Percentiles rank a stretch among this genome's conserved stretches.
Conservation (phyloP, 2,329 filamentous ascomycete genomes). For the Cladophialophora yegresii region DNA sequence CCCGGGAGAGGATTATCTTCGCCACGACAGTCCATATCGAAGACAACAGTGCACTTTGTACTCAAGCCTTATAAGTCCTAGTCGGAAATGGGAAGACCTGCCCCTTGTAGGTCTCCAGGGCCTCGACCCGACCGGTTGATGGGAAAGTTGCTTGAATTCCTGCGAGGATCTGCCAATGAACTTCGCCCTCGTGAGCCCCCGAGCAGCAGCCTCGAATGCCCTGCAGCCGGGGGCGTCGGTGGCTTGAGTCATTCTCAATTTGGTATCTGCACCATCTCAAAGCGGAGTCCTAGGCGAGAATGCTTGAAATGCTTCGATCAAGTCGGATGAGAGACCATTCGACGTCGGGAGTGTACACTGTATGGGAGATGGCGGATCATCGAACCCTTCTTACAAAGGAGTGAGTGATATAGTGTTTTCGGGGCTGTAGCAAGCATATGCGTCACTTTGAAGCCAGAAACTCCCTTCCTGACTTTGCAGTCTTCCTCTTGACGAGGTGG, state of each 20-base stretch:
- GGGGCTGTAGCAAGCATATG: not conserved
- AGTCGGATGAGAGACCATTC: not conserved
- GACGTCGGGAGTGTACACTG: not conserved
- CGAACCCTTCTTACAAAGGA: too few relatives aligned
- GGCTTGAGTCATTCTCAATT: not conserved
- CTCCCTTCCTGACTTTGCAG: not conserved
- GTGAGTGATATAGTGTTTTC: not conserved
- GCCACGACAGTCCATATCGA: not conserved
- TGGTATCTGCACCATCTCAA: conserved; percentile 9
- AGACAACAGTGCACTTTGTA: not conserved
- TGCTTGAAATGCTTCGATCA: not conserved
- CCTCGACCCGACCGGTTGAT: not conserved
- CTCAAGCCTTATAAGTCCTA: not conserved
- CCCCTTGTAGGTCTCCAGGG: not conserved
- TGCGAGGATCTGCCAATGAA: not conserved
- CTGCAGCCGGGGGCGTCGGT: not conserved
- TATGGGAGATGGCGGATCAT: not conserved
- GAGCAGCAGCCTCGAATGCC: conserved; percentile 1
- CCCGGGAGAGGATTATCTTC: not conserved
- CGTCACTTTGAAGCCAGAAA: not conserved
- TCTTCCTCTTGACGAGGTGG: not conserved
- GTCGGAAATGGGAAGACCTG: not conserved
- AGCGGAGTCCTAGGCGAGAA: not conserved
- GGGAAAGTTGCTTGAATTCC: not conserved
- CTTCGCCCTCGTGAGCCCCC: not conserved